Percentiles rank a stretch among this genome's conserved stretches.
Conservation (phyloP, 148 eudicot species). For the Camellia sinensis region DNA sequence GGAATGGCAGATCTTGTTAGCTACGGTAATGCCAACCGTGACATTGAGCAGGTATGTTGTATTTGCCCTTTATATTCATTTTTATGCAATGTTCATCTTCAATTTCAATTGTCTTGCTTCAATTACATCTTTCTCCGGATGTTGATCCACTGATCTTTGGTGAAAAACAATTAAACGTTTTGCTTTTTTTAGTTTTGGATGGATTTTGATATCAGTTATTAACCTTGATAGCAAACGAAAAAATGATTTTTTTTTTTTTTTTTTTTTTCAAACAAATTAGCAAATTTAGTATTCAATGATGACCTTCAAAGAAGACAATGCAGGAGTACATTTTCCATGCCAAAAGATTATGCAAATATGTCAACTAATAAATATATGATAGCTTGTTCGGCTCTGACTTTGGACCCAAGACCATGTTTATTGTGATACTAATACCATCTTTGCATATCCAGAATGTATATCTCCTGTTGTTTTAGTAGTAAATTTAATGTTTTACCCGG, state of each 20-base stretch:
- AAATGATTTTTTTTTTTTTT: too few species aligned
- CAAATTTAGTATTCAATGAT: too few species aligned
- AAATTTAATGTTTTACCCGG: not conserved
- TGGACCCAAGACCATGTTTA: not conserved
- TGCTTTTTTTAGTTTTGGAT: not conserved
- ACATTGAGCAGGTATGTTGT: slow-evolving; percentile 66
- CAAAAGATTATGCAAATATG: not conserved
- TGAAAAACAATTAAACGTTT: not conserved
- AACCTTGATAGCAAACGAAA: too few species aligned
- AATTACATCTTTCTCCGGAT: not conserved
- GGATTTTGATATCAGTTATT: too few species aligned
- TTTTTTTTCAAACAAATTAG: too few species aligned
- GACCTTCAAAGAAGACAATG: too few species aligned
- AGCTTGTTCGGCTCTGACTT: not conserved
- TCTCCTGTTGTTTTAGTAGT: not conserved
- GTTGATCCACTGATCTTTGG: not conserved
- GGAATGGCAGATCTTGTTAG: slow-evolving; percentile 96
- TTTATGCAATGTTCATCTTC: not conserved
- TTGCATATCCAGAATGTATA: not conserved
- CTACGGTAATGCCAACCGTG: slow-evolving; percentile 53
- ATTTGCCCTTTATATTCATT: not conserved
- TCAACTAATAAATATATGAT: not conserved
- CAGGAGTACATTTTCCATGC: not conserved
- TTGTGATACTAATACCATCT: not conserved
- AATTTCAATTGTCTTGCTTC: not conserved